Percentiles rank a stretch among this genome's conserved stretches.
phyloP scores from a whole-genome alignment of 352 stramenopile genomes.

The Phytophthora brassicae region DNA sequence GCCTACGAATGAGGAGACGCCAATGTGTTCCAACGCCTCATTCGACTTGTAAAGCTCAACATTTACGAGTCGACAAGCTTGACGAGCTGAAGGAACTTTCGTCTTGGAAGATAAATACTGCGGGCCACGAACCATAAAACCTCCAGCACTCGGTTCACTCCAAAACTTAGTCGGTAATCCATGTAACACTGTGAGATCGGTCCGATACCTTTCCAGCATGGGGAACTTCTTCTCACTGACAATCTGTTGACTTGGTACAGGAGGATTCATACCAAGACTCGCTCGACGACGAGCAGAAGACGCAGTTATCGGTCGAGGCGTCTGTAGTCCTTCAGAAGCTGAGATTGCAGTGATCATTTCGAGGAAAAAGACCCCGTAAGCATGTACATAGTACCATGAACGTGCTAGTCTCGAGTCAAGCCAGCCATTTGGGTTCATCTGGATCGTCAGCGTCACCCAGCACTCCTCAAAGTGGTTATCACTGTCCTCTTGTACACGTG shows the following conservation, averaged over 20 bases:
- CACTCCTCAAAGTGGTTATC: constrained; percentile 73
- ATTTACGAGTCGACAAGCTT: constrained; percentile 65
- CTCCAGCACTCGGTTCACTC: constrained; percentile 69
- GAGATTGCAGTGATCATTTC: constrained; percentile 77
- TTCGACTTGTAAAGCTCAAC: constrained; percentile 67
- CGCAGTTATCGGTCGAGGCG: constrained; percentile 29
- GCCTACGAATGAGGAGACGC: constrained; percentile 65
- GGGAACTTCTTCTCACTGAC: constrained; percentile 62
- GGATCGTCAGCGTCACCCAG: constrained; percentile 77
- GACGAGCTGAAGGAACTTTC: constrained; percentile 61
- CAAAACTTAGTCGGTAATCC: constrained; percentile 74
- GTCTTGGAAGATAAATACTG: constrained; percentile 64
- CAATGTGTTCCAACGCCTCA: constrained; percentile 63
- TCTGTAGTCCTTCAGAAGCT: constrained; percentile 24
- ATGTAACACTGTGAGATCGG: constrained; percentile 54
- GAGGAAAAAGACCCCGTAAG: constrained; percentile 71
- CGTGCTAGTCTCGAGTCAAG: constrained; percentile 55
- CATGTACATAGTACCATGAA: constrained; percentile 77
- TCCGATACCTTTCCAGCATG: constrained; percentile 67
- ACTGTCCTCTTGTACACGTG: constrained; percentile 46
- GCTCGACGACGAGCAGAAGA: constrained; percentile 12
- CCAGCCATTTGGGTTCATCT: constrained; percentile 85
- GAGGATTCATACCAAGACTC: constrained; percentile 17
- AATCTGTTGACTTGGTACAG: constrained; percentile 47
- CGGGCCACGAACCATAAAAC: constrained; percentile 67